Percentiles rank a stretch among this genome's conserved stretches.
phyloP scores from a whole-genome alignment of 441 rosid genomes.

The Syzygium syzygioides region DNA sequence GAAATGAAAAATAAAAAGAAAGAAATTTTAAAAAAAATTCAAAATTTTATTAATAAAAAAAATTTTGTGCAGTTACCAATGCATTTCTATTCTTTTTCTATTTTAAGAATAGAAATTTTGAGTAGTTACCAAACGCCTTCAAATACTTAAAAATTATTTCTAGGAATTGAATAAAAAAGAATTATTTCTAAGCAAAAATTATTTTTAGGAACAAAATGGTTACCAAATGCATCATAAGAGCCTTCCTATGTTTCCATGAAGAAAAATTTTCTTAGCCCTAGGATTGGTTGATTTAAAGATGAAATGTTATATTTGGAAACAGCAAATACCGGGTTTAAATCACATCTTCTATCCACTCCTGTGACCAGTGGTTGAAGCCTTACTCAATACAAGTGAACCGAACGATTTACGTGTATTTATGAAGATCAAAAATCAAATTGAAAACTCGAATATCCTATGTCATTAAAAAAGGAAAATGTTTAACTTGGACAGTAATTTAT shows the following conservation, averaged over 20 bases:
- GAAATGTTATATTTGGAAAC: background rate
- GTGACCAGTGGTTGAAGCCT: background rate
- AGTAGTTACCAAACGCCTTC: too few relatives aligned
- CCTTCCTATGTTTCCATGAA: background rate
- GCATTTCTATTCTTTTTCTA: too few relatives aligned
- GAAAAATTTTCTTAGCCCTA: background rate
- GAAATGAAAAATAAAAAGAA: too few relatives aligned
- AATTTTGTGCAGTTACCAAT: too few relatives aligned
- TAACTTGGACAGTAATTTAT: background rate
- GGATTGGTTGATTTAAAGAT: background rate
- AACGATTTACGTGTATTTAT: background rate
- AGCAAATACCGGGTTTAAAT: background rate
- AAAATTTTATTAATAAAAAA: too few relatives aligned
- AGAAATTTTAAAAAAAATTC: too few relatives aligned
- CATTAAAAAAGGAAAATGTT: background rate
- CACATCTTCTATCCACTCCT: background rate
- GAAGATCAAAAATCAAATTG: background rate
- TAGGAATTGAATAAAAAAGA: too few relatives aligned
- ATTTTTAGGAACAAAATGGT: too few relatives aligned
- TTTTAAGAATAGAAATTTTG: too few relatives aligned
- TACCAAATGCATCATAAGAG: background rate
- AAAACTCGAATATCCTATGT: background rate
- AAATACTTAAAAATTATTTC: too few relatives aligned
- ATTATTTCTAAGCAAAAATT: too few relatives aligned
- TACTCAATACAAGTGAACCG: background rate